These are phyloP conservation scores for Verticillium nonalfalfae DNA, from an alignment of 2,329 filamentous ascomycete genomes.

Conservation along the genomic window DNA sequence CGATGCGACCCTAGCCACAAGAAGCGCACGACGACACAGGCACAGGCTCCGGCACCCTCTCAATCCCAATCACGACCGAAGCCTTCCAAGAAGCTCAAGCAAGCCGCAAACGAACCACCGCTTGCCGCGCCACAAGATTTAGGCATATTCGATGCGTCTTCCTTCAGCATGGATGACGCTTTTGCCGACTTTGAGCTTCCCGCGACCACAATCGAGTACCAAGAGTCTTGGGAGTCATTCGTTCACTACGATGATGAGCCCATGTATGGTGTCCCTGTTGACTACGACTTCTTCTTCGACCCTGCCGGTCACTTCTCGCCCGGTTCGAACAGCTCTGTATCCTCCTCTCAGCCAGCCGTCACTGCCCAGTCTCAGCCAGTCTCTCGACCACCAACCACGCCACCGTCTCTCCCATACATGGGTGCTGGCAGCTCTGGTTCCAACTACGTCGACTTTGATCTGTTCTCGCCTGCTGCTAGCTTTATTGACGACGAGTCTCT, in stretches of 20 bases:
- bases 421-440: constrained; percentile 24
- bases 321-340: constrained; percentile 20
- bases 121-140: background rate
- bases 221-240: constrained; percentile 38
- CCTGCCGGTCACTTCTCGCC: constrained; percentile 35
- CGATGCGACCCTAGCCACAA: constrained; percentile 56
- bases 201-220: constrained; percentile 4
- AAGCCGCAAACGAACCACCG: constrained; percentile 7
- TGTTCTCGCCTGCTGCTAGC: constrained; percentile 44
- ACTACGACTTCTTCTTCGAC: constrained; percentile 41
- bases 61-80: constrained; percentile 21
- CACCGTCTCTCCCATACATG: constrained; percentile 32
- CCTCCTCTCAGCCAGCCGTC: constrained; percentile 24
- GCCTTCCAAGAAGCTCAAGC: constrained; percentile 35
- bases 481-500: constrained; percentile 43
- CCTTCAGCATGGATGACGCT: constrained; percentile 13
- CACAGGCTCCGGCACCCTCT: constrained; percentile 21
- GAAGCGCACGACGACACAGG: constrained; percentile 24
- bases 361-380: constrained; percentile 15
- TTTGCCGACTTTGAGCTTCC: constrained; percentile 11
- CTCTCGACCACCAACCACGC: background rate
- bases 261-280: constrained; percentile 21
- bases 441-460: constrained; percentile 49
- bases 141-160: constrained; percentile 1
- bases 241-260: constrained; percentile 35